phyloP scores from a whole-genome alignment of 768 basidiomycete species.

The Termitomyces sp. region DNA sequence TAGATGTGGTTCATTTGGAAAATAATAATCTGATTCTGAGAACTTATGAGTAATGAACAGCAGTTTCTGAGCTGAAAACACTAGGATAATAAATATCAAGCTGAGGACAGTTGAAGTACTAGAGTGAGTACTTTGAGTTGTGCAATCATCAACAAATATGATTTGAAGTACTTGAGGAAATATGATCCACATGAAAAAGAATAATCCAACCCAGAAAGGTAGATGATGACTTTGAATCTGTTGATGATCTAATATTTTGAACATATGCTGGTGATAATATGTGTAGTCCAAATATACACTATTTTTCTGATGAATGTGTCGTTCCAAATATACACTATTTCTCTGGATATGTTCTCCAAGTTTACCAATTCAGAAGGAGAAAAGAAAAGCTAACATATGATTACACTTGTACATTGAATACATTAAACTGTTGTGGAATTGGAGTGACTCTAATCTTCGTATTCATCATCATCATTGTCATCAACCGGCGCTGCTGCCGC shows the following conservation, averaged over 20 bases:
- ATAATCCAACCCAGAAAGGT: too few species aligned
- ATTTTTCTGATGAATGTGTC: too few species aligned
- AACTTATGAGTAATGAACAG: too few species aligned
- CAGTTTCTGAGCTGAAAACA: not conserved
- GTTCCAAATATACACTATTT: not conserved
- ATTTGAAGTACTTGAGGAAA: too few species aligned
- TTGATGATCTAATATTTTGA: too few species aligned
- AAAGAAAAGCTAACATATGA: not conserved
- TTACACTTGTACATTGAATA: not conserved
- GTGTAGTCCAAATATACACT: not conserved
- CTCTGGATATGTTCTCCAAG: not conserved
- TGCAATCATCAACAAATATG: too few species aligned
- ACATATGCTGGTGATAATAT: too few species aligned
- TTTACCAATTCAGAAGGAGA: not conserved
- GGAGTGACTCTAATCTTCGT: slow-evolving; percentile 5
- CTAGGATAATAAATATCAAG: not conserved
- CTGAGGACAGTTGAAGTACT: not conserved
- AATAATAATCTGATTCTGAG: not conserved
- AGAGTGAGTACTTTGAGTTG: not conserved
- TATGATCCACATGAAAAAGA: too few species aligned
- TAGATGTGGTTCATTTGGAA: not conserved
- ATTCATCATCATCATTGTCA: slow-evolving; percentile 14
- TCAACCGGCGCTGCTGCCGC: slow-evolving; percentile 2
- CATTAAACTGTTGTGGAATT: not conserved
- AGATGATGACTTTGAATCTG: too few species aligned